A percentile compares a stretch with the other conserved stretches of the same genome.
Conservation (phyloP, 2,329 filamentous ascomycete genomes). For the Phymatotrichopsis omnivora region DNA sequence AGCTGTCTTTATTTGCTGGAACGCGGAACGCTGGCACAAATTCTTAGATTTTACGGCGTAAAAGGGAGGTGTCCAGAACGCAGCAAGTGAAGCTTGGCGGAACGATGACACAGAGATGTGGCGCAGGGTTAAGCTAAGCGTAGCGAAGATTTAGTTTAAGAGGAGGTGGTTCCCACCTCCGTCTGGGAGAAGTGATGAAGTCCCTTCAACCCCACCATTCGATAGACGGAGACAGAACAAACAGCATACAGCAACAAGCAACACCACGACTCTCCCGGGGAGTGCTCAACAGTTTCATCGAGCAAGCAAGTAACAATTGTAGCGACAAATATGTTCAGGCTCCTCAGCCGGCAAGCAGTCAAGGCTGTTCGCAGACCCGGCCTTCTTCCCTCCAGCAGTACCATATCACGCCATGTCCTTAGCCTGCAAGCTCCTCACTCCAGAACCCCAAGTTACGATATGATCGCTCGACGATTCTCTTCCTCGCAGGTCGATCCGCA, state of each 20-base stretch:
- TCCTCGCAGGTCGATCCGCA: conserved; percentile 3
- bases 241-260: too few species aligned
- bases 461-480: conserved; percentile 3
- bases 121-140: background rate
- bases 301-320: conserved; percentile 1
- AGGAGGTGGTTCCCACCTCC: too few species aligned
- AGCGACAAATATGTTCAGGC: conserved; percentile 6
- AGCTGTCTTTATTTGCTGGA: too few species aligned
- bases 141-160: too few species aligned
- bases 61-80: conserved; percentile 1
- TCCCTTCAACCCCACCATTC: too few species aligned
- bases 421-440: background rate
- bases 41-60: background rate
- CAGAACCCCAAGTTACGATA: conserved; percentile 6
- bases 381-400: background rate
- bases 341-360: conserved; percentile 6
- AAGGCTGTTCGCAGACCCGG: background rate
- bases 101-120: conserved; percentile 9
- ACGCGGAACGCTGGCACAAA: too few species aligned
- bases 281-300: too few species aligned
- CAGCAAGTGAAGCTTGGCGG: conserved; percentile 8
- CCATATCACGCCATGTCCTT: conserved; percentile 4
- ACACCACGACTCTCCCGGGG: too few species aligned
- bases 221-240: too few species aligned
- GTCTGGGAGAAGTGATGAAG: too few species aligned